These are phyloP conservation scores for Boletus reticuloceps DNA, from an alignment of 768 basidiomycete genomes.

Conservation along the genomic window DNA sequence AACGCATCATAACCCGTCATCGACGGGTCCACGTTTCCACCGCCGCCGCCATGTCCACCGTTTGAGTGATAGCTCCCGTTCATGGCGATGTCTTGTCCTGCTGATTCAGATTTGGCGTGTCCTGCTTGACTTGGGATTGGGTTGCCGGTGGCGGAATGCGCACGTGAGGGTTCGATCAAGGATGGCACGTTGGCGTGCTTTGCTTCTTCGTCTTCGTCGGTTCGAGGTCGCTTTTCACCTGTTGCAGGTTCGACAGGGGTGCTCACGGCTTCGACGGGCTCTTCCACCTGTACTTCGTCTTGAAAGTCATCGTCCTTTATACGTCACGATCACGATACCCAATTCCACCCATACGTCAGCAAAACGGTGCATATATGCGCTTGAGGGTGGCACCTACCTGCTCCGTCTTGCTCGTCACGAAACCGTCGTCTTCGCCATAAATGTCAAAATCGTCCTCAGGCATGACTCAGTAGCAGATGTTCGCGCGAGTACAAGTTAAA, in stretches of 20 bases:
- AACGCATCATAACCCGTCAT: conserved; percentile 60
- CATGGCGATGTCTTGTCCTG: conserved; percentile 20
- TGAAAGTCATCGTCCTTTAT: conserved; percentile 32
- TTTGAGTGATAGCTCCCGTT: conserved; percentile 30
- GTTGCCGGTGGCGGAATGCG: conserved; percentile 14
- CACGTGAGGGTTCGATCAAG: conserved; percentile 14
- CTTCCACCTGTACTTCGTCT: conserved; percentile 32
- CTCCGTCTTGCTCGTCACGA: conserved; percentile 29
- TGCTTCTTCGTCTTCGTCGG: conserved; percentile 51
- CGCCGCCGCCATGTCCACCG: conserved; percentile 29
- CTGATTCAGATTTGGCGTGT: conserved; percentile 13
- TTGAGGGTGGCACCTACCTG: conserved; percentile 33
- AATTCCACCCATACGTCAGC: conserved; percentile 16
- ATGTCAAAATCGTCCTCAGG: conserved; percentile 80
- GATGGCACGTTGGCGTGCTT: conserved; percentile 10
- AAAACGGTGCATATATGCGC: conserved; percentile 19
- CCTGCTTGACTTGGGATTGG: conserved; percentile 6
- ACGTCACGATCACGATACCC: no score
- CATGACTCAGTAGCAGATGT: conserved; percentile 43
- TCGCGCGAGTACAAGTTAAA: conserved; percentile 28
- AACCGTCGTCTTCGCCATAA: conserved; percentile 71
- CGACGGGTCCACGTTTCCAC: conserved; percentile 32
- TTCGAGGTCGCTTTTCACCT: conserved; percentile 73
- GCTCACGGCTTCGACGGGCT: conserved; percentile 43
- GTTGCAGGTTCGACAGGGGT: conserved; percentile 54